Conservation (phyloP, 495 filamentous ascomycete species). For the Trichoderma orchidacearum region DNA sequence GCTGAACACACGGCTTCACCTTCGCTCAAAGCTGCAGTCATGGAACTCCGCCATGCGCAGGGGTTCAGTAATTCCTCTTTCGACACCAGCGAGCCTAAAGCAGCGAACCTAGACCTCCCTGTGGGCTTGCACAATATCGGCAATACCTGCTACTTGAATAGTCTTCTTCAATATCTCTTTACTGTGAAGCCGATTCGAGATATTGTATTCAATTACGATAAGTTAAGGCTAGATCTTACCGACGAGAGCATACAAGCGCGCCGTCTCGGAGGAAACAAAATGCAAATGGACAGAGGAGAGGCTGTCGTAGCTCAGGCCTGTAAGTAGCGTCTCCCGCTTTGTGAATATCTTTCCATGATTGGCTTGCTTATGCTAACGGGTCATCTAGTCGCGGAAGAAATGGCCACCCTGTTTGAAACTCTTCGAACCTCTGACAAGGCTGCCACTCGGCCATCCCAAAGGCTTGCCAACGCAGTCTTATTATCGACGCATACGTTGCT, state of each 20-base stretch:
- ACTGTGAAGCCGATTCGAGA: conserved; percentile 72
- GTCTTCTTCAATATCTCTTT: conserved; percentile 89
- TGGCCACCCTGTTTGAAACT: conserved; percentile 57
- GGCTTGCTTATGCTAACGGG: too few relatives aligned
- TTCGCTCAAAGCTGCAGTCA: not conserved
- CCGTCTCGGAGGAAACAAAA: conserved; percentile 40
- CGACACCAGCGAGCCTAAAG: not conserved
- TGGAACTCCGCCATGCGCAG: not conserved
- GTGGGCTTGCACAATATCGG: conserved; percentile 85
- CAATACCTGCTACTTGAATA: conserved; percentile 97
- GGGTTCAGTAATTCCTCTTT: not conserved
- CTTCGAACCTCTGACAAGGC: conserved; percentile 44
- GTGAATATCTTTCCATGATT: too few relatives aligned
- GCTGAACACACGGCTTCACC: not conserved
- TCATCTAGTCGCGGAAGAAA: conserved; percentile 17
- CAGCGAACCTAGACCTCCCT: conserved; percentile 33
- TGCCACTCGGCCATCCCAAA: conserved; percentile 54
- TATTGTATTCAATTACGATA: conserved; percentile 61
- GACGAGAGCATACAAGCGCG: conserved; percentile 46
- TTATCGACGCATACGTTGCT: conserved; percentile 13
- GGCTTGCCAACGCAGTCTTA: conserved; percentile 69
- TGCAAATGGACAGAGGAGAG: conserved; percentile 21
- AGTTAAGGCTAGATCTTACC: conserved; percentile 45
- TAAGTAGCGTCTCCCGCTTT: conserved; percentile 33
- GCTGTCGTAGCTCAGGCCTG: conserved; percentile 37